phyloP scores from a whole-genome alignment of 1,284 basidiomycete species.

The Irpex sp. region DNA sequence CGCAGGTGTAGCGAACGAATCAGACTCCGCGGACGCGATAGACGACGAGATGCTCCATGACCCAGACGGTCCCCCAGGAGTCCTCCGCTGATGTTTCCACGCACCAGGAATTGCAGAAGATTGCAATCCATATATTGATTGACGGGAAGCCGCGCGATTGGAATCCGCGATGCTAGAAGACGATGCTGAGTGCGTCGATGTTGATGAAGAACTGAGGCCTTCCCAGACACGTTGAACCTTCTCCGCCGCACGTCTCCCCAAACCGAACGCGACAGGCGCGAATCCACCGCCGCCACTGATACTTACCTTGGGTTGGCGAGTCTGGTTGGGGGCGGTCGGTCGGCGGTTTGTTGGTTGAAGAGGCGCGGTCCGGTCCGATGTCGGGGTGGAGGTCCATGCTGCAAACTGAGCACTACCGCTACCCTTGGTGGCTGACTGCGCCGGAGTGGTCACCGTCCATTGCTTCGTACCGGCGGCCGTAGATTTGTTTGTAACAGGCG shows the following conservation, averaged over 20 bases:
- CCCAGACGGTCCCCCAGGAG: slow-evolving; percentile 55
- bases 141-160: background rate
- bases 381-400: slow-evolving; percentile 38
- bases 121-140: slow-evolving; percentile 10
- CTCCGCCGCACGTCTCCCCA: slow-evolving; percentile 66
- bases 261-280: slow-evolving; percentile 57
- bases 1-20: slow-evolving; percentile 35
- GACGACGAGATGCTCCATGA: slow-evolving; percentile 53
- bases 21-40: slow-evolving; percentile 48
- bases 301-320: slow-evolving; percentile 65
- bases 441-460: slow-evolving; percentile 30
- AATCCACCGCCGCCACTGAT: slow-evolving; percentile 51
- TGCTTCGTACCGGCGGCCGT: slow-evolving; percentile 41
- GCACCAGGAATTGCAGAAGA: slow-evolving; percentile 14
- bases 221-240: slow-evolving; percentile 66
- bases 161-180: slow-evolving; percentile 22
- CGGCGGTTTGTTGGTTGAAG: slow-evolving; percentile 10
- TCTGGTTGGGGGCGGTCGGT: slow-evolving; percentile 25
- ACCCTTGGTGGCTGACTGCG: slow-evolving; percentile 32
- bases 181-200: slow-evolving; percentile 37
- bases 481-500: slow-evolving; percentile 29
- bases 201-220: slow-evolving; percentile 39
- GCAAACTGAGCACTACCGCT: slow-evolving; percentile 48
- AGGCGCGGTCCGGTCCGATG: slow-evolving; percentile 12
- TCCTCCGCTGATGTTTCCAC: slow-evolving; percentile 42